phyloP scores from a whole-genome alignment of 257 asterid species.

The Solanum pennellii region DNA sequence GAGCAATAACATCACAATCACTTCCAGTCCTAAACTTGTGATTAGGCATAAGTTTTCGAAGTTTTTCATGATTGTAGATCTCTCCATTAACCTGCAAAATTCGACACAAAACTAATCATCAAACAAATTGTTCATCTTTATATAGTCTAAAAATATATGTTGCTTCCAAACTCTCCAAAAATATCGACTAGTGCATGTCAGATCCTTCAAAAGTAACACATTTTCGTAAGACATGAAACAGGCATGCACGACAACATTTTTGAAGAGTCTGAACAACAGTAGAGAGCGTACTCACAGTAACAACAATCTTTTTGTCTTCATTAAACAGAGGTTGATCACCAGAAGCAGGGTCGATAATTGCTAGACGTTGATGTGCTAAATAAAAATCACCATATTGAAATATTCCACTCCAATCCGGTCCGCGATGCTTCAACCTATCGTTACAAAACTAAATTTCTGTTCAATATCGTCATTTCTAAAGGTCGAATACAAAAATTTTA shows the following conservation, averaged over 20 bases:
- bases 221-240: neutral
- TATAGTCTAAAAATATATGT: neutral
- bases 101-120: neutral
- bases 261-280: neutral
- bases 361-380: constrained; percentile 86
- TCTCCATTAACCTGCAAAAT: constrained; percentile 82
- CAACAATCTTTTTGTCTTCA: constrained; percentile 67
- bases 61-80: constrained; percentile 81
- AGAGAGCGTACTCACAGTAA: constrained; percentile 35
- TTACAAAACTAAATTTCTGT: neutral
- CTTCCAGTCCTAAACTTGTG: constrained; percentile 89
- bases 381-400: constrained; percentile 72
- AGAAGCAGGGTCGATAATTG: constrained; percentile 91
- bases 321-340: constrained; percentile 93
- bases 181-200: neutral
- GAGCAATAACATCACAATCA: constrained; percentile 96
- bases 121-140: neutral
- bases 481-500: neutral
- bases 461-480: neutral
- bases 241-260: neutral
- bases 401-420: constrained; percentile 99
- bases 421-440: constrained; percentile 87
- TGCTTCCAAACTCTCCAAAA: neutral
- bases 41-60: constrained; percentile 52
- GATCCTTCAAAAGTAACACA: neutral